Base-by-base conservation (phyloP, 2,329 filamentous ascomycete species). In the Talaromyces sp. region DNA sequence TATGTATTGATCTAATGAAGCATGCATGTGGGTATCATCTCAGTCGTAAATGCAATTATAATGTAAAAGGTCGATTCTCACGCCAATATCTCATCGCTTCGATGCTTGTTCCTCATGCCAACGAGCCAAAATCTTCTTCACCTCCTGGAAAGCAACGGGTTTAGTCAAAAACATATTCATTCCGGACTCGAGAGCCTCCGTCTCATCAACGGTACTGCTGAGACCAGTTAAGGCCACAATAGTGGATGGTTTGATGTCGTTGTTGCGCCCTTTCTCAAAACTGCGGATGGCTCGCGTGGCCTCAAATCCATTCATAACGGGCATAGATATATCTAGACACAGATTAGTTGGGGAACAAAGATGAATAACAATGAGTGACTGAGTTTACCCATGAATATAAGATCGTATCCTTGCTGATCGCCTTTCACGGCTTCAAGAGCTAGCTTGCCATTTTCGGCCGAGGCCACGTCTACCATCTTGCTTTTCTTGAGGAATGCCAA, bases 101-200 rank as follows among this genome's bases (percentile, higher is more conserved):
- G 24, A 27, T 27, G 5, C 24, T 9, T 27, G 32, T 8, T 33
- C 40, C n/a, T 53, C 52, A 22, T 58, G 49, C 68, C 68, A 70
- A 36, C 66, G 65, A 17, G 65, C 61, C 19, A 77, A 54, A 20
- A 77, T 52, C 19, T 69, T 60, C 4, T 70, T 70, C 6, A 77
- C 69, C 43, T 72, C 69, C 49, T 71, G 74, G 46, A 77, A 73
- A 0, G 69, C 69, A 4, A 78, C 73, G 1, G 76, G 76, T 47
- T 79, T 78, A 2, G 74, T 77, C 46, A 78, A 61, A 47, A 76
- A 78, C 11, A 76, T 55, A 56, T 78, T 70, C 47, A 78, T 71
- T 2, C 75, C 75, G 0, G 69, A 71, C 1, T 65, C 60, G 16
- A 74, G 65, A 1, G 74, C 75, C 53, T 76, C 72, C 2, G 64